Base-by-base conservation (phyloP, 1,139 yeast species). In the Insectozyma bohioensis region DNA sequence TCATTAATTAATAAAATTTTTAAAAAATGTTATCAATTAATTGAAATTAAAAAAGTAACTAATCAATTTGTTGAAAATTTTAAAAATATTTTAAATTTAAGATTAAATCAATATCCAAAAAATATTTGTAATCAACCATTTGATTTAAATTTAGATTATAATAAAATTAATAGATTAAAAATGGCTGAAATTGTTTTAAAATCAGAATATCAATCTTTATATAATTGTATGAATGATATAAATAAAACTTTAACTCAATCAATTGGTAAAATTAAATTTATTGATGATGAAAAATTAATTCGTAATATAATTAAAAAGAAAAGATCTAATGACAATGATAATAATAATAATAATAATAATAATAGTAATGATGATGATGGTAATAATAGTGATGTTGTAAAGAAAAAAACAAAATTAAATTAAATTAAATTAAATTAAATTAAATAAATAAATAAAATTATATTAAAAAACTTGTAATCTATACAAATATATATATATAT, bases 251-350 rank as follows among this genome's bases (percentile, higher is more conserved):
- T 57, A 5, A 60, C 60, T 7, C 48, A 60, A 19, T 56, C 70
- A 1, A 58, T 61, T 20, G 48, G 44, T 2, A 52, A 42, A 3
- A 72, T 61, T 40, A 58, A 54, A 31, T 45, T 72, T 20, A 72
- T 82, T 24, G 74, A 70, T 8, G 88, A 81, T 54, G 73, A 63
- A 1, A 80, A 79, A 50, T 55, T 81, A 30, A 53, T 78, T 30
- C 64, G 75, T 36, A 80, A 78, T 45, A 68, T 81, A 13, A 43
- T 73, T 35, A 81, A 80, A 49, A 67, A 79, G 46, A 73, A 74
- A 40, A 34, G 53, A 8, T 62, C 55, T 18, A 54, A 50, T 12
- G 56, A 26, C 12, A 26, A 13, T n/a, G 26, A 20, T 10, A n/a
- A 8, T 11, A 24, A 16, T 13, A n/a, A 8, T 16, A 31, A 26